A percentile compares a stretch with the other conserved stretches of the same genome.
Evolutionary conservation across 805 yeast genomes (phyloP).

Genomic region (Candida wancherniae): DNA sequence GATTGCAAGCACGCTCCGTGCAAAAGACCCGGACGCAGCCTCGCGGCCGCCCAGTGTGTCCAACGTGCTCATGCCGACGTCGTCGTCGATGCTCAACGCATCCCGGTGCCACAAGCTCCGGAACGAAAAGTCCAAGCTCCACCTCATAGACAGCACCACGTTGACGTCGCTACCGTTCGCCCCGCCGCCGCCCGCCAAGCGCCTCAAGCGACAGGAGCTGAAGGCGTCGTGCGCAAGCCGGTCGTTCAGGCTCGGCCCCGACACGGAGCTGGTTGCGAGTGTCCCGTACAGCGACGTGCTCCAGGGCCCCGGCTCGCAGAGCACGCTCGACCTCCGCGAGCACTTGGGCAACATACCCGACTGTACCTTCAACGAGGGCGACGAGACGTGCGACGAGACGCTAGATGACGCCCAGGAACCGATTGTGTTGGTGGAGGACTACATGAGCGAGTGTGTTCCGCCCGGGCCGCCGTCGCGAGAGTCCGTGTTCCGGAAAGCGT

Average conservation of each 20-base stretch:
- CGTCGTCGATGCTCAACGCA: neutral
- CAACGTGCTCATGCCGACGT: neutral
- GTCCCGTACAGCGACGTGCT: too few species aligned
- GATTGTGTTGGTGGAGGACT: slow-evolving; percentile 53
- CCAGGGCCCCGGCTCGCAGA: slow-evolving; percentile 1
- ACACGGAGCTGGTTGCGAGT: too few species aligned
- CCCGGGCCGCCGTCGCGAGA: slow-evolving; percentile 5
- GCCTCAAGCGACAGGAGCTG: slow-evolving; percentile 8
- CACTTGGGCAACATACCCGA: slow-evolving; percentile 1
- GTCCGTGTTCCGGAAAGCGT: slow-evolving; percentile 24
- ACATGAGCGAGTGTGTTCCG: slow-evolving; percentile 35
- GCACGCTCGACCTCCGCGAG: too few species aligned
- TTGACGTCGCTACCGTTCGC: slow-evolving; percentile 51
- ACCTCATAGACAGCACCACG: slow-evolving; percentile 44
- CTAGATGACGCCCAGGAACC: slow-evolving; percentile 31
- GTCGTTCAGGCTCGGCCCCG: too few species aligned
- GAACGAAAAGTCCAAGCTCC: slow-evolving; percentile 38
- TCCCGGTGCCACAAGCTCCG: too few species aligned
- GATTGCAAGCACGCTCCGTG: too few species aligned
- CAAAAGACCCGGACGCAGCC: too few species aligned
- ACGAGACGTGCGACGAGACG: slow-evolving; percentile 12
- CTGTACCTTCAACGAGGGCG: slow-evolving; percentile 1
- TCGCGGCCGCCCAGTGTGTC: neutral
- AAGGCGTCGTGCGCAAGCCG: slow-evolving; percentile 1
- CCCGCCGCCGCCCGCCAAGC: slow-evolving; percentile 36